A percentile compares a stretch with the other conserved stretches of the same genome.
Evolutionary conservation across 2,329 filamentous ascomycete genomes (phyloP).

Genomic region (Arthrobotrys entomopaga): DNA sequence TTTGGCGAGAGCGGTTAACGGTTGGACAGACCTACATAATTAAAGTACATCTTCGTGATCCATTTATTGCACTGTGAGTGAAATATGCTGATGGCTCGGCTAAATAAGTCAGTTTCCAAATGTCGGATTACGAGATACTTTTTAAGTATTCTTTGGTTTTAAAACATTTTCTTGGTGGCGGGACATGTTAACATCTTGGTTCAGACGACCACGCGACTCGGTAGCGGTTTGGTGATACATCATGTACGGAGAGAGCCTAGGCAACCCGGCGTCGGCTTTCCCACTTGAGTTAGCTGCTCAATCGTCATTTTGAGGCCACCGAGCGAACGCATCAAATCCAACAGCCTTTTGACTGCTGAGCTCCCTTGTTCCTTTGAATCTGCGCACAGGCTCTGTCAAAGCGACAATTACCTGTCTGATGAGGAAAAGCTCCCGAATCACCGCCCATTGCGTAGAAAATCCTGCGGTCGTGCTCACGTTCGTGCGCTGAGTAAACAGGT

Average conservation of each 20-base stretch:
- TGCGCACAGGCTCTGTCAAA: conserved; percentile 33
- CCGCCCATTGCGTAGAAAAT: not conserved
- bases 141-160: too few species aligned
- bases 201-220: conserved; percentile 47
- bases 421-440: not conserved
- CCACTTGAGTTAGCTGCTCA: conserved; percentile 24
- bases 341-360: conserved; percentile 3
- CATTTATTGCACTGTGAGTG: not conserved
- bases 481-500: conserved; percentile 10
- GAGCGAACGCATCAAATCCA: not conserved
- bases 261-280: conserved; percentile 26
- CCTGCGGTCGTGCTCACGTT: not conserved
- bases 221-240: conserved; percentile 29
- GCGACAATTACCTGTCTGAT: not conserved
- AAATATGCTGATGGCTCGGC: not conserved
- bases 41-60: too few species aligned
- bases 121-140: conserved; percentile 9
- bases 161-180: not conserved
- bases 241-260: conserved; percentile 22
- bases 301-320: conserved; percentile 42
- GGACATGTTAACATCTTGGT: not conserved
- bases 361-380: conserved; percentile 13
- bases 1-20: too few species aligned
- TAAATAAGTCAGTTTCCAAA: too few species aligned
- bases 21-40: too few species aligned